A percentile compares a stretch with the other conserved stretches of the same genome.
Conservation (phyloP, 192 early-diverging fungal species). For the Oehlia diaphana region DNA sequence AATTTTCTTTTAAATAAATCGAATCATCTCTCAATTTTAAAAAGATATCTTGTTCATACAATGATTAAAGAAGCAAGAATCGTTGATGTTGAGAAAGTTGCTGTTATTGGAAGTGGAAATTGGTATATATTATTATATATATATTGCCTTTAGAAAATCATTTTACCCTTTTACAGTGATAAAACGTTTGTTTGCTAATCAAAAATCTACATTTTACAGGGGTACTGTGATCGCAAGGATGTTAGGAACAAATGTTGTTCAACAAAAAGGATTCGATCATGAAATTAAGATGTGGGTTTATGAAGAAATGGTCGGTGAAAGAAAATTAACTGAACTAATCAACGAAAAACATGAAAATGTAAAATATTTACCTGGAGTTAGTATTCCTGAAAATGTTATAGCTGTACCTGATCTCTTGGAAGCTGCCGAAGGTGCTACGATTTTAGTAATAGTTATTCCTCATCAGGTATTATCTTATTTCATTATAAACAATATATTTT, state of each 20-base stretch:
- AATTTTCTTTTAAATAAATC: background rate
- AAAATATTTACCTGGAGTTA: slow-evolving; percentile 84
- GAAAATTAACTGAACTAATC: slow-evolving; percentile 91
- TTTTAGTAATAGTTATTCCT: slow-evolving; percentile 92
- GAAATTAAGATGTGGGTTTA: slow-evolving; percentile 95
- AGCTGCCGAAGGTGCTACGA: slow-evolving; percentile 79
- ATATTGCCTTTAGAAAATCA: no score
- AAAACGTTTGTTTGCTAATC: no score
- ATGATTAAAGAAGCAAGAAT: background rate
- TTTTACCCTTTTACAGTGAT: no score
- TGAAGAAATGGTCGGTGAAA: slow-evolving; percentile 84
- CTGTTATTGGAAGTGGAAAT: background rate
- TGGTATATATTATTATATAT: background rate
- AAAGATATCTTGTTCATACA: background rate
- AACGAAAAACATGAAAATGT: slow-evolving; percentile 92
- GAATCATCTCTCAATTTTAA: background rate
- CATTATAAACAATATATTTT: slow-evolving; percentile 5
- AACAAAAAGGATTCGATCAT: slow-evolving; percentile 68
- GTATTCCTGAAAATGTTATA: slow-evolving; percentile 81
- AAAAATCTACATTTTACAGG: slow-evolving; percentile 26
- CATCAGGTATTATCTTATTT: slow-evolving; percentile 65
- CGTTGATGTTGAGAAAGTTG: background rate
- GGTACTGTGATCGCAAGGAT: slow-evolving; percentile 93
- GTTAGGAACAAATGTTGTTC: slow-evolving; percentile 77
- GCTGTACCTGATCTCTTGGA: slow-evolving; percentile 83